phyloP scores from a whole-genome alignment of 768 basidiomycete genomes.

The Tricholoma sp. region DNA sequence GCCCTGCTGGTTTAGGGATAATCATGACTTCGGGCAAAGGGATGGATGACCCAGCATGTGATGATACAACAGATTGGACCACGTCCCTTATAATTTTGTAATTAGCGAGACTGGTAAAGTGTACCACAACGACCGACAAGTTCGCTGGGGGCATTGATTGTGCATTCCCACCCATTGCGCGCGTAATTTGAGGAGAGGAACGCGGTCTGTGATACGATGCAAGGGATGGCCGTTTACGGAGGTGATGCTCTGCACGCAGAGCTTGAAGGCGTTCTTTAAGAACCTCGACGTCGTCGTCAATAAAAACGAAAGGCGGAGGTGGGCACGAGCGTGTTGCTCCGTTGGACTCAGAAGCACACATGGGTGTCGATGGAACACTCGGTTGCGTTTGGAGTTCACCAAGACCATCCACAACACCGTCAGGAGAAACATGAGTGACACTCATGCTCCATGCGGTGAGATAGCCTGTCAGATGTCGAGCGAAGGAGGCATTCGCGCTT shows the following conservation, averaged over 20 bases:
- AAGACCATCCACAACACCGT: constrained; percentile 43
- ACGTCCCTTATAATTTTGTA: constrained; percentile 87
- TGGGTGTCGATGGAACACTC: not conserved
- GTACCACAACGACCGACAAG: constrained; percentile 59
- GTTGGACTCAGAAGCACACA: not conserved
- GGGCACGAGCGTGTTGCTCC: not conserved
- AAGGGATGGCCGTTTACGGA: constrained; percentile 65
- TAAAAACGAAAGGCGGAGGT: constrained; percentile 67
- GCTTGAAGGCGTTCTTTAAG: constrained; percentile 71
- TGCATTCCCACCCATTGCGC: constrained; percentile 39
- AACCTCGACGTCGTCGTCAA: constrained; percentile 87
- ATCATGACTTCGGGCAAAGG: constrained; percentile 88
- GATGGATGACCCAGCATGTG: constrained; percentile 37
- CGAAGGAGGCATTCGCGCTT: constrained; percentile 81
- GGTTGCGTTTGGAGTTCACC: constrained; percentile 16
- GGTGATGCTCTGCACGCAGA: constrained; percentile 51
- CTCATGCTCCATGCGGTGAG: constrained; percentile 95
- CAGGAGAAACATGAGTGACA: constrained; percentile 71
- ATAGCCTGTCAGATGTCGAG: constrained; percentile 89
- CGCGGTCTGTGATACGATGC: constrained; percentile 65
- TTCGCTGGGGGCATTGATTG: constrained; percentile 23
- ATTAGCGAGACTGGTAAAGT: constrained; percentile 88
- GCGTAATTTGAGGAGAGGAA: constrained; percentile 77
- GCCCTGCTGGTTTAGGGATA: constrained; percentile 95
- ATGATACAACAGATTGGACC: constrained; percentile 60